Evolutionary conservation across 768 basidiomycete genomes (phyloP).

Genomic region (Rhizopogon roseolus): DNA sequence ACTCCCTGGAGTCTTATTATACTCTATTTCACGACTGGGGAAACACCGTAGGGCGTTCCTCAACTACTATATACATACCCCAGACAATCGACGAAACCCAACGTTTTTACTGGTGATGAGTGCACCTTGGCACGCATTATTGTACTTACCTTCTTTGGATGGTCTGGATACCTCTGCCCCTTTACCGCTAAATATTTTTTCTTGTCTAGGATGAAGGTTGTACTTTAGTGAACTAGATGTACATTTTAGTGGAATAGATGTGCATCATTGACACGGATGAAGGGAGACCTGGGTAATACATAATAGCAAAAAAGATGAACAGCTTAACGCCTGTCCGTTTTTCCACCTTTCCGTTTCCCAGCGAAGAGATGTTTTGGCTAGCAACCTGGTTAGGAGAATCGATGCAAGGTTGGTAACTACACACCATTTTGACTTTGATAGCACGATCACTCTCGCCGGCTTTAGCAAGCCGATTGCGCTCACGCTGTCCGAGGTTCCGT

Average conservation of each 20-base stretch:
- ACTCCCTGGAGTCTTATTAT: conserved; percentile 14
- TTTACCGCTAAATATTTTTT: not conserved
- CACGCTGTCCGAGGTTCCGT: conserved; percentile 82
- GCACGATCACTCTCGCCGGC: conserved; percentile 87
- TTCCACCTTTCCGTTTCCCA: conserved; percentile 78
- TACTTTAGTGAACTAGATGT: not conserved
- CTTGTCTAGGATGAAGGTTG: conserved; percentile 4
- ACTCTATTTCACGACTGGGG: conserved; percentile 22
- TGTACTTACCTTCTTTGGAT: conserved; percentile 14
- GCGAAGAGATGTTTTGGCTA: conserved; percentile 84
- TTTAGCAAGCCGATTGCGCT: conserved; percentile 82
- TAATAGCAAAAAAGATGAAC: not conserved
- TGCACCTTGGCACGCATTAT: conserved; percentile 6
- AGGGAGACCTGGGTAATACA: conserved; percentile 4
- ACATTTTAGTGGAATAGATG: conserved; percentile 8
- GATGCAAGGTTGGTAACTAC: conserved; percentile 14
- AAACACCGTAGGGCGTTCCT: conserved; percentile 16
- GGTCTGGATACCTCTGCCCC: not conserved
- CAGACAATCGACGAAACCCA: conserved; percentile 15
- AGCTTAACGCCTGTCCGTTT: conserved; percentile 56
- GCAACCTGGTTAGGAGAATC: conserved; percentile 2
- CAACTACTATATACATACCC: conserved; percentile 7
- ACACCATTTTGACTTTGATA: conserved; percentile 79
- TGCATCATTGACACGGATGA: not conserved
- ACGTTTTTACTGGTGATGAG: conserved; percentile 21